A percentile compares a stretch with the other conserved stretches of the same genome.
phyloP scores from a whole-genome alignment of 1,284 basidiomycete genomes.

The Neolentinus lepideus region DNA sequence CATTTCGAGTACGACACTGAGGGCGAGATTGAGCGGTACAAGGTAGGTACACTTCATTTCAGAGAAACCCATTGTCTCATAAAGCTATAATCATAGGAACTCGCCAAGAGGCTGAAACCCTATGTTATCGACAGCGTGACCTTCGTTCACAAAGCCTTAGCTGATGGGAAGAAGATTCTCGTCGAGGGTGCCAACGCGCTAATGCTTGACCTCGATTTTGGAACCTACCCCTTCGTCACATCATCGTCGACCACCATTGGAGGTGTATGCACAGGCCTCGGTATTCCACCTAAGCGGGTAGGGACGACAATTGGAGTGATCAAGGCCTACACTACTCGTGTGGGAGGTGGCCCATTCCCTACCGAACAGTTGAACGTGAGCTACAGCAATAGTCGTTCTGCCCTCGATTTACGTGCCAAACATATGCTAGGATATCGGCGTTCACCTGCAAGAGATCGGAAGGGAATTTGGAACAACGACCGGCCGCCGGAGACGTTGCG shows the following conservation, averaged over 20 bases:
- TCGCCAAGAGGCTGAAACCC: slow-evolving; percentile 83
- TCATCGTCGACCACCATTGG: slow-evolving; percentile 91
- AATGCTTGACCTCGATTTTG: slow-evolving; percentile 98
- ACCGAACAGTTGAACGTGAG: slow-evolving; percentile 88
- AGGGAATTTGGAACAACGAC: slow-evolving; percentile 91
- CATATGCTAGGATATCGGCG: slow-evolving; percentile 60
- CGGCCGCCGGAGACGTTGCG: slow-evolving; percentile 87
- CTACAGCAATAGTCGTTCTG: slow-evolving; percentile 10
- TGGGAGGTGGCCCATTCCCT: slow-evolving; percentile 96
- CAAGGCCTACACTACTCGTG: slow-evolving; percentile 97
- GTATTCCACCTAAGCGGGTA: slow-evolving; percentile 85
- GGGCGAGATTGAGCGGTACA: slow-evolving; percentile 90
- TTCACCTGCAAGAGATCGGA: slow-evolving; percentile 91
- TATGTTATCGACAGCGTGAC: slow-evolving; percentile 86
- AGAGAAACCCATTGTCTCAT: background rate
- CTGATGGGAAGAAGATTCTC: slow-evolving; percentile 73
- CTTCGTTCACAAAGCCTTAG: slow-evolving; percentile 80
- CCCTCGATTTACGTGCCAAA: background rate
- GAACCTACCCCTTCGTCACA: slow-evolving; percentile 97
- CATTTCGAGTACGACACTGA: slow-evolving; percentile 99
- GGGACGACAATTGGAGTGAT: slow-evolving; percentile 87
- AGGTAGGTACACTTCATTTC: slow-evolving; percentile 36
- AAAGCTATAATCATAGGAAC: slow-evolving; percentile 36
- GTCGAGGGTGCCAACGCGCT: slow-evolving; percentile 98
- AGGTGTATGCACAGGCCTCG: slow-evolving; percentile 94